Conservation (phyloP, 31 red algal genomes). For the Endocladia muricata region DNA sequence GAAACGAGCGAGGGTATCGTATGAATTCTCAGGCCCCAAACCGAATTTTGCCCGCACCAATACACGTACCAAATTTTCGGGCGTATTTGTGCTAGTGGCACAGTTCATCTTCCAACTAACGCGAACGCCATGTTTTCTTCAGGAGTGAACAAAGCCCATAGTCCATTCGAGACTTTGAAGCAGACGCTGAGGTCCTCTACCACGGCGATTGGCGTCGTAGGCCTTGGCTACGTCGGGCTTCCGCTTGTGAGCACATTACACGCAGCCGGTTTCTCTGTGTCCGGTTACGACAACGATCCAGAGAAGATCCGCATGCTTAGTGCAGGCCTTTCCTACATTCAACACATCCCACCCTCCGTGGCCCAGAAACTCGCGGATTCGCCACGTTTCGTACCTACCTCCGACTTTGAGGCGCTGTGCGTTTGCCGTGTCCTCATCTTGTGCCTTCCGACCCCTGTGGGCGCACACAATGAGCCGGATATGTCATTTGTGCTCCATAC, state of each 20-base stretch:
- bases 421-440: constrained; percentile 64
- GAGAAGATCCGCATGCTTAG: constrained; percentile 47
- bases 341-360: constrained; percentile 48
- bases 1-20: neutral
- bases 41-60: neutral
- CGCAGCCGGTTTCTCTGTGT: constrained; percentile 33
- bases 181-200: constrained; percentile 11
- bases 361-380: constrained; percentile 1
- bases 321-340: constrained; percentile 68
- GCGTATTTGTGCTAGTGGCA: neutral
- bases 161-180: too few species aligned
- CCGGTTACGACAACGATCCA: constrained; percentile 72
- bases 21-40: neutral
- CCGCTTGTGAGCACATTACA: constrained; percentile 63
- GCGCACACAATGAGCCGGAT: constrained; percentile 80
- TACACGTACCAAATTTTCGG: neutral
- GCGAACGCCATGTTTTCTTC: neutral
- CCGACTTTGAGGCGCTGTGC: constrained; percentile 22
- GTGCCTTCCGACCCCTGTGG: constrained; percentile 81
- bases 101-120: neutral
- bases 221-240: constrained; percentile 92
- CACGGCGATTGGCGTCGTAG: constrained; percentile 66
- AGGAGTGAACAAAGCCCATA: neutral
- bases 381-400: constrained; percentile 10
- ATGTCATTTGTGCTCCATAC: constrained; percentile 70